These are phyloP conservation scores for Tephrocybe rancida DNA, from an alignment of 768 basidiomycete genomes.

Conservation along the genomic window DNA sequence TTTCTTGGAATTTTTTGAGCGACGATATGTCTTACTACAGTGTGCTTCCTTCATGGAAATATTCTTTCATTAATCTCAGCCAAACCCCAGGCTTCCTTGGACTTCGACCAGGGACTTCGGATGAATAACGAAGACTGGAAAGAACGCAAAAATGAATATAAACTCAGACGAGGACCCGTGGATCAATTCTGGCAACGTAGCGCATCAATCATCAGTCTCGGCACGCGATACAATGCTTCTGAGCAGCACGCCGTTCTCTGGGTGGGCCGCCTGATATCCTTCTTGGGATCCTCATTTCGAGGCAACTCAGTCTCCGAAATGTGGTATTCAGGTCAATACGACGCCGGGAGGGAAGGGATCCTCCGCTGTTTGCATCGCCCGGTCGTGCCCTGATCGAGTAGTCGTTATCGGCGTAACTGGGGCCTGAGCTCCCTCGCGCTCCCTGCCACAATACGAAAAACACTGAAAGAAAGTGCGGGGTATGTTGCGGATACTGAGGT, in stretches of 20 bases:
- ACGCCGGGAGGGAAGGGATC: background rate
- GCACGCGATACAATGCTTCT: background rate
- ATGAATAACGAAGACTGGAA: no score
- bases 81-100: background rate
- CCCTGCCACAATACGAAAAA: background rate
- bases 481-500: background rate
- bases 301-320: background rate
- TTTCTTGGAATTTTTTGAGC: background rate
- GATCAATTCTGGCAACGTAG: constrained; percentile 1
- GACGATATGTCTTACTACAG: background rate
- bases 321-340: background rate
- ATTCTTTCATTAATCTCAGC: background rate
- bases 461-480: background rate
- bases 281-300: constrained; percentile 2
- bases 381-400: background rate
- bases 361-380: constrained; percentile 1
- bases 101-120: no score
- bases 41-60: background rate
- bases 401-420: background rate
- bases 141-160: no score
- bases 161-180: background rate
- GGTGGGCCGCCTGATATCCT: background rate
- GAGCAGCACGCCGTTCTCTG: background rate
- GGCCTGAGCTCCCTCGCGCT: background rate
- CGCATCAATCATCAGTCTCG: constrained; percentile 1